Conservation (phyloP, 306 rosid species). For the Pyrus betulifolia region DNA sequence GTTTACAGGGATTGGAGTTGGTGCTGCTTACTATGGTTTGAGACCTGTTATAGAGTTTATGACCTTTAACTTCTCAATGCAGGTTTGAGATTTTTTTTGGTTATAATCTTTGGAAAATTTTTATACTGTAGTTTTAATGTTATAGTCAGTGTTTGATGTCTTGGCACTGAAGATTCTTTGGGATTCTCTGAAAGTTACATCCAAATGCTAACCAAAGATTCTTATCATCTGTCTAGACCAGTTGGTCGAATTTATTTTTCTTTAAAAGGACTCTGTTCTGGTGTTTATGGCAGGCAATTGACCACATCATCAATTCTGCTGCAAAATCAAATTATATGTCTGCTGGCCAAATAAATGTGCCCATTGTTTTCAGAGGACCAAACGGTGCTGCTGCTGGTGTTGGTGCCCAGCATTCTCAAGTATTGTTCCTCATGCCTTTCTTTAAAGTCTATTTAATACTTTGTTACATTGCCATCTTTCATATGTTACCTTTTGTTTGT, state of each 20-base stretch:
- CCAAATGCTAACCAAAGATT: neutral
- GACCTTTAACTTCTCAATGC: conserved; percentile 99
- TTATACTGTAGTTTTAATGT: neutral
- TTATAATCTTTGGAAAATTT: neutral
- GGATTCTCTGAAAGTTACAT: neutral
- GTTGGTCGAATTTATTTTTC: neutral
- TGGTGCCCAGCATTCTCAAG: conserved; percentile 99
- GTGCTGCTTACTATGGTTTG: conserved; percentile 95
- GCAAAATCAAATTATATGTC: conserved; percentile 98
- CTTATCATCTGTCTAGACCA: neutral
- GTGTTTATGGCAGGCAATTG: conserved; percentile 68
- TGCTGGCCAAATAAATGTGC: conserved; percentile 85
- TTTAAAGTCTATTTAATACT: neutral
- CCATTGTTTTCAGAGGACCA: conserved; percentile 98
- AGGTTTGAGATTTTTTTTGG: conserved; percentile 41
- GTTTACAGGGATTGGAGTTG: conserved; percentile 96
- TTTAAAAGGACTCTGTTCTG: neutral
- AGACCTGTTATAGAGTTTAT: conserved; percentile 87
- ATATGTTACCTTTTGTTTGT: neutral
- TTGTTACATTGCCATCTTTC: neutral
- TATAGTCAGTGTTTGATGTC: neutral
- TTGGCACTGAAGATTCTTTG: neutral
- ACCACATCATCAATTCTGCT: conserved; percentile 97
- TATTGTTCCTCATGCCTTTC: conserved; percentile 29
- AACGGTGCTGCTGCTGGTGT: conserved; percentile 99